These are phyloP conservation scores for Leccinum broughii DNA, from an alignment of 768 basidiomycete species.

Conservation along the genomic window DNA sequence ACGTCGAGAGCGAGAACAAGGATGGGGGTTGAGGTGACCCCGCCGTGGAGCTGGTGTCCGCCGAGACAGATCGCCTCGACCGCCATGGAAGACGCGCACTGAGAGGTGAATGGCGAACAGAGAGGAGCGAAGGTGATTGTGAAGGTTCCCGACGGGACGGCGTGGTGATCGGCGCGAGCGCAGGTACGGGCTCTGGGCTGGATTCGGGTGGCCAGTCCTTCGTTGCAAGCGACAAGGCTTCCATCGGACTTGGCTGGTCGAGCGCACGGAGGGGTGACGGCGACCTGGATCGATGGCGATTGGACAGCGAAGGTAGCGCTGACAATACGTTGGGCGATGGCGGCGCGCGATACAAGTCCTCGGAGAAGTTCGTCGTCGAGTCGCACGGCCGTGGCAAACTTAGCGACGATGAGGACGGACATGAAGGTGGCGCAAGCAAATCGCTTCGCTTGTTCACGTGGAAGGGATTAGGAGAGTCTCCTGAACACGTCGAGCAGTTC, in stretches of 20 bases:
- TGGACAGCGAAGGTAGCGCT: slow-evolving; percentile 25
- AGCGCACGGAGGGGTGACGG: slow-evolving; percentile 11
- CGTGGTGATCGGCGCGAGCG: background rate
- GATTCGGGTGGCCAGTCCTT: background rate
- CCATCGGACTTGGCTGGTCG: slow-evolving; percentile 9
- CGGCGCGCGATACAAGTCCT: slow-evolving; percentile 8
- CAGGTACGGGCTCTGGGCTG: background rate
- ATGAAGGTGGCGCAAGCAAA: slow-evolving; percentile 24
- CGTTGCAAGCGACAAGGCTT: background rate
- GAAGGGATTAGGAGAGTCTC: slow-evolving; percentile 5
- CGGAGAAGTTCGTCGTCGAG: slow-evolving; percentile 9
- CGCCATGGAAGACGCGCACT: slow-evolving; percentile 12
- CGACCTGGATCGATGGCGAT: slow-evolving; percentile 10
- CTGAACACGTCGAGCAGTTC: slow-evolving; percentile 19
- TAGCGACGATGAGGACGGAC: slow-evolving; percentile 29
- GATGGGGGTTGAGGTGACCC: background rate
- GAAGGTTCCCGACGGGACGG: background rate
- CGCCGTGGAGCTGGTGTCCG: background rate
- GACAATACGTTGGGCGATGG: slow-evolving; percentile 30
- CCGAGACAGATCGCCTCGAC: slow-evolving; percentile 9
- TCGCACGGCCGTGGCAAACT: slow-evolving; percentile 22
- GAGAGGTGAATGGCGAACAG: slow-evolving; percentile 3
- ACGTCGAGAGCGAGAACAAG: background rate
- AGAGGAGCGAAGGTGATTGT: background rate
- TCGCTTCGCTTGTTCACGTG: slow-evolving; percentile 3